These are phyloP conservation scores for Vinca major DNA, from an alignment of 305 asterid species.

Conservation along the genomic window DNA sequence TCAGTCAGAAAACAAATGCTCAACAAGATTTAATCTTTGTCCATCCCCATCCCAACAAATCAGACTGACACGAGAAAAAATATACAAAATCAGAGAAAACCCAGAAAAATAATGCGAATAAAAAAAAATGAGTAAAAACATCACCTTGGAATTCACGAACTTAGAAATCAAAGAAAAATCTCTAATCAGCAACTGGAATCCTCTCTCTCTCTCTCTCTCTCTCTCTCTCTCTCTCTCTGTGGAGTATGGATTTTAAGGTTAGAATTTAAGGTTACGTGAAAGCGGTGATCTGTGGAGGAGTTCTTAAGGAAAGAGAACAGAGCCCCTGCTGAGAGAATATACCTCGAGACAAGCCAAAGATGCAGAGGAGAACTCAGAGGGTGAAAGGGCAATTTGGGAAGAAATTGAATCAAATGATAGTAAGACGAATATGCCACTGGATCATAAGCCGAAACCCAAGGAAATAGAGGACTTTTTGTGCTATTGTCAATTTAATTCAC, in stretches of 20 bases:
- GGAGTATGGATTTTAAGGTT: background rate
- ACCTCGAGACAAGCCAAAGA: conserved; percentile 32
- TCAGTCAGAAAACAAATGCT: conserved; percentile 6
- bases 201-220: conserved; percentile 3
- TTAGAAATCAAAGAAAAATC: conserved; percentile 9
- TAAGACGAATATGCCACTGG: conserved; percentile 41
- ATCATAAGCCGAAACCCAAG: background rate
- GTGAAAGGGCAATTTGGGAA: conserved; percentile 22
- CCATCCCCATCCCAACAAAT: background rate
- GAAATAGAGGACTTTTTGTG: too few relatives aligned
- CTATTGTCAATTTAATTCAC: too few relatives aligned
- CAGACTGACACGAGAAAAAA: conserved; percentile 4
- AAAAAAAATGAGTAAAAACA: conserved; percentile 9
- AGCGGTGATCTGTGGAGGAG: conserved; percentile 17
- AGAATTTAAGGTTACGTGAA: background rate
- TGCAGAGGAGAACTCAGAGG: conserved; percentile 16
- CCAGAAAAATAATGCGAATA: conserved; percentile 15
- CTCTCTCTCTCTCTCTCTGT: background rate
- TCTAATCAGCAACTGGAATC: background rate
- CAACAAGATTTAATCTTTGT: conserved; percentile 19
- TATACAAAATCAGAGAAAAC: background rate
- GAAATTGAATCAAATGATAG: background rate
- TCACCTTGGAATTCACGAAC: conserved; percentile 38
- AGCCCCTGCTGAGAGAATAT: conserved; percentile 45
- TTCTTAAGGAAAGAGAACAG: conserved; percentile 8